phyloP scores from a whole-genome alignment of 176 grass and related monocot species.

The Saccharum officinarum region DNA sequence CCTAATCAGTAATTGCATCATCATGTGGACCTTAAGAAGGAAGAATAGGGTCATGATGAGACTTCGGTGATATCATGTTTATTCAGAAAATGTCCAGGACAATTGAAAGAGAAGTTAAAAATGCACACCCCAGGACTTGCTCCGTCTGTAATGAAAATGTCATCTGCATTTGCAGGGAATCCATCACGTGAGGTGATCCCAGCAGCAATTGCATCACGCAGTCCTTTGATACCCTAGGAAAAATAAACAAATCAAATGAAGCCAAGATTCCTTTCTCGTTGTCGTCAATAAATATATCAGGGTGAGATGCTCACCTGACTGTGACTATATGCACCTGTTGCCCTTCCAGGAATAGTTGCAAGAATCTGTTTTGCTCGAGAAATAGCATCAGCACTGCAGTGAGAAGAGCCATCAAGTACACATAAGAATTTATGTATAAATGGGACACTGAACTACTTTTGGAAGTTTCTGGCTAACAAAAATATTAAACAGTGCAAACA shows the following conservation, averaged over 20 bases:
- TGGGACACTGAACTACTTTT: neutral
- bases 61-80: conserved; percentile 14
- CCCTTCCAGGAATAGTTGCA: conserved; percentile 72
- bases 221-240: conserved; percentile 89
- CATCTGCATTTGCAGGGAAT: conserved; percentile 89
- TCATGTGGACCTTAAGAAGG: conserved; percentile 81
- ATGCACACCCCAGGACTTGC: conserved; percentile 84
- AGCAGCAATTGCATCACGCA: conserved; percentile 93
- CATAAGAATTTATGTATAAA: conserved; percentile 26
- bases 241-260: conserved; percentile 34
- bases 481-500: neutral
- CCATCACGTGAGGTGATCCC: conserved; percentile 89
- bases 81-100: conserved; percentile 20
- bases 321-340: conserved; percentile 97
- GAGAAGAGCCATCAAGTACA: conserved; percentile 32
- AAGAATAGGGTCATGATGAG: conserved; percentile 25
- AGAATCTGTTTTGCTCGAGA: conserved; percentile 78
- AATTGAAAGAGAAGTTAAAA: conserved; percentile 15
- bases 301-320: conserved; percentile 64
- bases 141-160: conserved; percentile 98
- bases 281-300: conserved; percentile 30
- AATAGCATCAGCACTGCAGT: conserved; percentile 77
- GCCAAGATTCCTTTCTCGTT: conserved; percentile 8
- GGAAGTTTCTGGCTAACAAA: neutral
- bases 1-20: conserved; percentile 97